Conservation (phyloP, 306 rosid genomes). For the Dalbergia cultrata region DNA sequence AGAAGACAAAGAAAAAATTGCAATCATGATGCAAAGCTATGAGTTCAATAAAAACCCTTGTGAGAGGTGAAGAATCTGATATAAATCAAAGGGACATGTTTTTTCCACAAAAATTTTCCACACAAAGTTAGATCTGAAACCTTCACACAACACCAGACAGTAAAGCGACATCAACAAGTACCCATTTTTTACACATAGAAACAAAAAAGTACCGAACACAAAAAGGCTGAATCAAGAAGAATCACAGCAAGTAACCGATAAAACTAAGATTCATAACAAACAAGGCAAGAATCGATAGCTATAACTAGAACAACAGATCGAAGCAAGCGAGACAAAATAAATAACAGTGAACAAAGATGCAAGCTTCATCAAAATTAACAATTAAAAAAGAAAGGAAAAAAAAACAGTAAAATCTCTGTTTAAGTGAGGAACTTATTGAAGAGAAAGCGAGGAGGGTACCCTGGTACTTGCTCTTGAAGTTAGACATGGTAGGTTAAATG, state of each 20-base stretch:
- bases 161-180: neutral
- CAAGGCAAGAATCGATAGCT: neutral
- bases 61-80: neutral
- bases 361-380: neutral
- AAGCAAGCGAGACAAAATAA: neutral
- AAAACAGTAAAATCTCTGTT: neutral
- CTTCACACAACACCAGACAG: neutral
- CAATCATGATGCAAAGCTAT: neutral
- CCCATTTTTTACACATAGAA: neutral
- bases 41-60: neutral
- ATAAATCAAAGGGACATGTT: neutral
- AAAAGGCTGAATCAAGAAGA: neutral
- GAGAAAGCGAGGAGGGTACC: neutral
- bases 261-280: conserved; percentile 11
- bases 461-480: conserved; percentile 58
- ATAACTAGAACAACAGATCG: neutral
- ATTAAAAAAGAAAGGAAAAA: neutral
- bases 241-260: neutral
- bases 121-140: conserved; percentile 35
- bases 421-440: neutral
- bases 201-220: neutral
- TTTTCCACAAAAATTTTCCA: neutral
- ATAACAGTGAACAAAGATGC: neutral
- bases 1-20: neutral
- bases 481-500: conserved; percentile 42